These are phyloP conservation scores for Boletus huronensis DNA, from an alignment of 768 basidiomycete genomes.

Conservation along the genomic window DNA sequence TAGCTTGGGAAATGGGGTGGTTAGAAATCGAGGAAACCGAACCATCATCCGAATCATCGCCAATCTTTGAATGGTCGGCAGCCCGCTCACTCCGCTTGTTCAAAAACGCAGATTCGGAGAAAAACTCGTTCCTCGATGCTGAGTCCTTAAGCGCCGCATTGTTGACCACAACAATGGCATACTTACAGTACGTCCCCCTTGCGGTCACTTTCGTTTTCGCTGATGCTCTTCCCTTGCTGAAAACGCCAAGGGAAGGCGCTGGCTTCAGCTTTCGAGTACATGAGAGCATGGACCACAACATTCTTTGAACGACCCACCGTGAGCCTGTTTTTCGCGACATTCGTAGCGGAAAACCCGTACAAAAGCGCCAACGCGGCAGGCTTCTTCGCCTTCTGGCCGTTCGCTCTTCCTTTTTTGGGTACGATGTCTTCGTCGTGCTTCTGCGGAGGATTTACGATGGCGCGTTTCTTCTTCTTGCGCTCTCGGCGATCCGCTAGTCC, in stretches of 20 bases:
- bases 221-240: slow-evolving; percentile 37
- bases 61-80: slow-evolving; percentile 5
- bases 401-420: slow-evolving; percentile 12
- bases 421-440: slow-evolving; percentile 8
- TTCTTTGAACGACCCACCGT: slow-evolving; percentile 25
- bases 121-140: slow-evolving; percentile 25
- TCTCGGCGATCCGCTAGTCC: slow-evolving; percentile 66
- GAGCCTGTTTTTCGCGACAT: slow-evolving; percentile 35
- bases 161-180: background rate
- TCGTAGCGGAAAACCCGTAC: slow-evolving; percentile 37
- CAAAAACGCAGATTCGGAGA: slow-evolving; percentile 49
- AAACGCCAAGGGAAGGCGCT: slow-evolving; percentile 31
- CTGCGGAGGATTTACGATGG: slow-evolving; percentile 39
- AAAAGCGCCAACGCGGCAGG: slow-evolving; percentile 33
- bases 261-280: slow-evolving; percentile 28
- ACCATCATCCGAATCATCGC: slow-evolving; percentile 2
- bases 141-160: background rate
- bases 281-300: slow-evolving; percentile 1
- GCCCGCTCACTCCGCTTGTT: slow-evolving; percentile 24
- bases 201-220: slow-evolving; percentile 19
- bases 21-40: slow-evolving; percentile 17
- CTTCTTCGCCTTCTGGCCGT: slow-evolving; percentile 21
- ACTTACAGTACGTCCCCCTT: slow-evolving; percentile 16
- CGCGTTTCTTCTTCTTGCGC: slow-evolving; percentile 55
- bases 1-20: slow-evolving; percentile 15